These are phyloP conservation scores for Cyberlindnera veronae DNA, from an alignment of 805 yeast genomes.

Conservation along the genomic window DNA sequence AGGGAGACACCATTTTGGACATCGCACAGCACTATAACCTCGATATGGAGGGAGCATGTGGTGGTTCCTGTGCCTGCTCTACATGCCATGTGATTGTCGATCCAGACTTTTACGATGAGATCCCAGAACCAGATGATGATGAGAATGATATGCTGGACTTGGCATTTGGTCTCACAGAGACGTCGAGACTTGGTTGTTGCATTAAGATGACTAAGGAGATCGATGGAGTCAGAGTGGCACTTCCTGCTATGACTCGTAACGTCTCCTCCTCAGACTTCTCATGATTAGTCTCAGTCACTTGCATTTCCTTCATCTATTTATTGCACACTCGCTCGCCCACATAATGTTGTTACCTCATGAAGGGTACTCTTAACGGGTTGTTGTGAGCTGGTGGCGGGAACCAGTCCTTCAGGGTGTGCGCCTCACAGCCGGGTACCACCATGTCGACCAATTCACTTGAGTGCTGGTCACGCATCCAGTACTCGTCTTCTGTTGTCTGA, in stretches of 20 bases:
- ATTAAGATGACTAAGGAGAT: constrained; percentile 83
- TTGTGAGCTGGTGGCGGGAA: too few relatives aligned
- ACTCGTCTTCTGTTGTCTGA: too few relatives aligned
- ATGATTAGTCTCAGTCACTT: constrained; percentile 16
- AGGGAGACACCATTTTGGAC: constrained; percentile 87
- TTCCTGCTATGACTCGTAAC: constrained; percentile 97
- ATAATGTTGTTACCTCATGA: too few relatives aligned
- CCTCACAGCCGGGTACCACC: too few relatives aligned
- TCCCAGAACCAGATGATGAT: constrained; percentile 96
- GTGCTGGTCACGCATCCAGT: too few relatives aligned
- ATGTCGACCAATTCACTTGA: too few relatives aligned
- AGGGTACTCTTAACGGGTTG: too few relatives aligned
- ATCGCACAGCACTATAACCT: constrained; percentile 91
- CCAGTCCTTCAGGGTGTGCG: too few relatives aligned
- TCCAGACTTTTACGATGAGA: constrained; percentile 85
- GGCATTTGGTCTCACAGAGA: constrained; percentile 96
- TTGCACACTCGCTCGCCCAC: too few relatives aligned
- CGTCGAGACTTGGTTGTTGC: constrained; percentile 95
- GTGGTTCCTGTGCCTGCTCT: constrained; percentile 98
- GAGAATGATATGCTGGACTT: constrained; percentile 98
- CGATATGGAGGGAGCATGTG: constrained; percentile 98
- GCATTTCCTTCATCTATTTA: background rate
- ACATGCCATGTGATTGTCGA: constrained; percentile 97
- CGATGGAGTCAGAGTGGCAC: constrained; percentile 91
- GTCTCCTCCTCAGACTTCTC: constrained; percentile 78